phyloP scores from a whole-genome alignment of 345 rosid species.

The Acer saccharum region DNA sequence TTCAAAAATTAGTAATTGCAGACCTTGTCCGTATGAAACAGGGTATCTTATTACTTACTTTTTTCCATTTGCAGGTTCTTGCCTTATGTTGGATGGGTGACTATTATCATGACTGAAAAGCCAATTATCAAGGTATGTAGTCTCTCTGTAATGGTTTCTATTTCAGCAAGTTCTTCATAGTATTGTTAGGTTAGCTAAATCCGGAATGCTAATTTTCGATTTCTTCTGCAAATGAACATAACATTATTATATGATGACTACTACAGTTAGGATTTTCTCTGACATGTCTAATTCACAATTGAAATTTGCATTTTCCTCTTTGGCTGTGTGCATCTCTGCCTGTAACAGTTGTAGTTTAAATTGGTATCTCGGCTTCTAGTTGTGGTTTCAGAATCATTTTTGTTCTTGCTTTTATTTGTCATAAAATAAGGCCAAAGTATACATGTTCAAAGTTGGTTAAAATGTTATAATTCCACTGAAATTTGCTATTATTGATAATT shows the following conservation, averaged over 20 bases:
- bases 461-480: not conserved
- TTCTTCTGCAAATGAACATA: not conserved
- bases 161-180: conserved; percentile 6
- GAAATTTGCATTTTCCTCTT: not conserved
- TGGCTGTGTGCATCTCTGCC: not conserved
- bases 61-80: conserved; percentile 55
- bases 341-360: not conserved
- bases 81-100: conserved; percentile 94
- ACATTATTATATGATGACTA: not conserved
- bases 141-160: conserved; percentile 5
- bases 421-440: not conserved
- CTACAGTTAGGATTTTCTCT: not conserved
- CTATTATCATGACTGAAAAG: conserved; percentile 96
- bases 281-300: not conserved
- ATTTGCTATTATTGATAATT: not conserved
- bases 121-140: conserved; percentile 76
- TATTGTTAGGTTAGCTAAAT: not conserved
- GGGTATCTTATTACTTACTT: not conserved
- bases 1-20: not conserved
- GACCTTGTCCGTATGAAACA: not conserved
- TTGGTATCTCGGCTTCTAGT: not conserved
- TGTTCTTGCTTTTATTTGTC: not conserved
- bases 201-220: not conserved
- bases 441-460: not conserved
- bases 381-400: not conserved